phyloP scores from a whole-genome alignment of 139 green algal genomes.

The Diplosphaera chodatii region DNA sequence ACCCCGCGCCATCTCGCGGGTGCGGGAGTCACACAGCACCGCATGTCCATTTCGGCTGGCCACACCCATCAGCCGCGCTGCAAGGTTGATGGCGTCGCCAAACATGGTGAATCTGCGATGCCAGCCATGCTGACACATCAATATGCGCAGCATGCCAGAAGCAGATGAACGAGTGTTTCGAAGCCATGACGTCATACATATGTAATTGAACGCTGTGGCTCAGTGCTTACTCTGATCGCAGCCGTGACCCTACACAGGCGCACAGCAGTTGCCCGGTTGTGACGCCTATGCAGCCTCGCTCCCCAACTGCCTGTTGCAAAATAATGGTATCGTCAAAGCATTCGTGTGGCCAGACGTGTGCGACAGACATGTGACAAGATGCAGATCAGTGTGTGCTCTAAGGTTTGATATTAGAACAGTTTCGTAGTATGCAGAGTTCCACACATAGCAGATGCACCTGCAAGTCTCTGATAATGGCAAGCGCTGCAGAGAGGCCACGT shows the following conservation, averaged over 20 bases:
- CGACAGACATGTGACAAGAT: no score
- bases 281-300: conserved; percentile 47
- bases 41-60: conserved; percentile 18
- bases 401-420: no score
- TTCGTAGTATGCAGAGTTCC: no score
- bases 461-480: conserved; percentile 12
- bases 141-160: no score
- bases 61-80: conserved; percentile 65
- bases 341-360: no score
- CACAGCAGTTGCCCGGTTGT: conserved; percentile 78
- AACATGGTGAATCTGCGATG: no score
- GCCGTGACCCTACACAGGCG: conserved; percentile 62
- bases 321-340: background rate
- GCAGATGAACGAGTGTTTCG: no score
- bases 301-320: conserved; percentile 1
- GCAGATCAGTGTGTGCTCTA: no score
- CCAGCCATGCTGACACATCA: no score
- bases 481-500: conserved; percentile 38
- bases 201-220: no score
- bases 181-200: no score
- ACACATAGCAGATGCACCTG: conserved; percentile 24
- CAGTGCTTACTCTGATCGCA: conserved; percentile 76
- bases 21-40: conserved; percentile 68
- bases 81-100: conserved; percentile 80
- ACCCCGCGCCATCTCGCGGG: conserved; percentile 30